Evolutionary conservation across 139 green algal genomes (phyloP).

Genomic region (Chlamydomonas sp.): DNA sequence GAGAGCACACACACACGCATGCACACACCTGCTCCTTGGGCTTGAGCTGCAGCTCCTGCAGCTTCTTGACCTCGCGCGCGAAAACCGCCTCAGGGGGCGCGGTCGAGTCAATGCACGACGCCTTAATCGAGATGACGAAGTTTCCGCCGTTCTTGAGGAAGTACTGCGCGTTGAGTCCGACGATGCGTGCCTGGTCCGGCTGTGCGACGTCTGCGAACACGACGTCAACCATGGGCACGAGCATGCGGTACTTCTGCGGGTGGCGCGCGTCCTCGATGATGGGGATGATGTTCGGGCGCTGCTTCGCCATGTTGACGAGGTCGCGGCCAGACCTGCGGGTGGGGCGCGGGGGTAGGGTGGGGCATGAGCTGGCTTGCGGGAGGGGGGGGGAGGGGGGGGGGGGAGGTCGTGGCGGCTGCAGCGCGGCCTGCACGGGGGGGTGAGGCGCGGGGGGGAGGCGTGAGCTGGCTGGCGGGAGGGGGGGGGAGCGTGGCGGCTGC

Average conservation of each 20-base stretch:
- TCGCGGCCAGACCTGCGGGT: slow-evolving; percentile 67
- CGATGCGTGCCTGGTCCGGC: slow-evolving; percentile 92
- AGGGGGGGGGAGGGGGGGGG: too few species aligned
- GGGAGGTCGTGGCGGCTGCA: too few species aligned
- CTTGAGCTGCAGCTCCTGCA: slow-evolving; percentile 96
- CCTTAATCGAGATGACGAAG: slow-evolving; percentile 99
- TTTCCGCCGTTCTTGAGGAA: slow-evolving; percentile 96
- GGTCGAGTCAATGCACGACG: slow-evolving; percentile 98
- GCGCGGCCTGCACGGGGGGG: too few species aligned
- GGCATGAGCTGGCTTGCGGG: neutral
- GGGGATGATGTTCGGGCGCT: slow-evolving; percentile 97
- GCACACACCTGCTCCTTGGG: slow-evolving; percentile 87
- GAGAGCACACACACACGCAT: neutral
- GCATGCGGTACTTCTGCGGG: slow-evolving; percentile 98
- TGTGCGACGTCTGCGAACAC: slow-evolving; percentile 99
- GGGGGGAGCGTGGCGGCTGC: too few species aligned
- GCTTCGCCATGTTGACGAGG: slow-evolving; percentile 99
- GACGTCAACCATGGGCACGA: slow-evolving; percentile 99
- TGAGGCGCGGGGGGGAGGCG: too few species aligned
- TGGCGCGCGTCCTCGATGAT: slow-evolving; percentile 99
- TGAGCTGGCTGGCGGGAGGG: too few species aligned
- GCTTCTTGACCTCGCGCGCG: slow-evolving; percentile 96
- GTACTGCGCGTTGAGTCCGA: slow-evolving; percentile 94
- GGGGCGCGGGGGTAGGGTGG: neutral
- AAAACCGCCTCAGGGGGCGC: slow-evolving; percentile 95